A percentile compares a stretch with the other conserved stretches of the same genome.
Evolutionary conservation across 1,139 yeast species (phyloP).

Genomic region (Candida sp.): DNA sequence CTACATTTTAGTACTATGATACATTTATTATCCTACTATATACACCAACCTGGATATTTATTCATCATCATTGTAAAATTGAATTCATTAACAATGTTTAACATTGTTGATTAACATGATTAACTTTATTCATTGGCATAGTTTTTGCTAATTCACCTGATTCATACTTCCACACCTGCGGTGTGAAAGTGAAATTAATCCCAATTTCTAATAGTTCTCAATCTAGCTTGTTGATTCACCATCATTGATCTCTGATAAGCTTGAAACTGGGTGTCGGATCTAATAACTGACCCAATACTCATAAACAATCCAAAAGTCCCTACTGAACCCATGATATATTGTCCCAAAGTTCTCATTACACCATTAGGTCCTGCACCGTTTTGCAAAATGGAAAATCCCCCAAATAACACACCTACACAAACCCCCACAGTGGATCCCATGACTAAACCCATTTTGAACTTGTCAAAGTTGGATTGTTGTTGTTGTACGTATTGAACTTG

Average conservation of each 20-base stretch:
- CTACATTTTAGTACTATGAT: neutral
- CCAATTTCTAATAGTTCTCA: constrained; percentile 21
- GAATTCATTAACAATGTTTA: too few species aligned
- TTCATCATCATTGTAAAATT: constrained; percentile 9
- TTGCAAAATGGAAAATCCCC: constrained; percentile 87
- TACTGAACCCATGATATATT: constrained; percentile 94
- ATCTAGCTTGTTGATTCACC: constrained; percentile 31
- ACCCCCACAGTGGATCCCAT: constrained; percentile 98
- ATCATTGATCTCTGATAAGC: constrained; percentile 39
- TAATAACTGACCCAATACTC: constrained; percentile 92
- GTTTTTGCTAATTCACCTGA: too few species aligned
- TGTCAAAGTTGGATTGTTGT: constrained; percentile 88
- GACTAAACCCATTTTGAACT: constrained; percentile 96
- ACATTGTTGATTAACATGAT: too few species aligned
- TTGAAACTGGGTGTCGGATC: constrained; percentile 62
- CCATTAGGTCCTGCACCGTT: constrained; percentile 99
- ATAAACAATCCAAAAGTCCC: constrained; percentile 95
- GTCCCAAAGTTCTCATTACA: constrained; percentile 93
- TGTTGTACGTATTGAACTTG: constrained; percentile 70
- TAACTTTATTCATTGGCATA: too few species aligned
- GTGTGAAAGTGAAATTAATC: too few species aligned
- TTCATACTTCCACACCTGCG: too few species aligned
- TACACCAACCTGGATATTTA: constrained; percentile 1
- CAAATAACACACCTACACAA: constrained; percentile 92
- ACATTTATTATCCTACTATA: constrained; percentile 1